Percentiles rank a stretch among this genome's conserved stretches.
phyloP scores from a whole-genome alignment of 176 grass and related monocot species.

The Carex parvula region DNA sequence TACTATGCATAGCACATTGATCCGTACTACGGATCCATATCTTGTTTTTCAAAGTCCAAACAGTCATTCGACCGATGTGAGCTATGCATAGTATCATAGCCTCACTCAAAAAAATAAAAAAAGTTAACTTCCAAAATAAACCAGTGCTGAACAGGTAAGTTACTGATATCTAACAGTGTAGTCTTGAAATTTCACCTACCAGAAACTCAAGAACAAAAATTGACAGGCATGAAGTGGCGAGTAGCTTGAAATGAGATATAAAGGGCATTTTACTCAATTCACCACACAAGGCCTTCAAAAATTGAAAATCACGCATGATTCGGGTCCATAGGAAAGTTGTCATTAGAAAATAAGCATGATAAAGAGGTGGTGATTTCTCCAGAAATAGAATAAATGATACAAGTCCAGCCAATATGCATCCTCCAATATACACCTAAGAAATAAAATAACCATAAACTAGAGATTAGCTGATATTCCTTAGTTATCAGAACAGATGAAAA shows the following conservation, averaged over 20 bases:
- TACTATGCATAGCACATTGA: too few species aligned
- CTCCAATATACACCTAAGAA: slow-evolving; percentile 70
- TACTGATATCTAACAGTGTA: neutral
- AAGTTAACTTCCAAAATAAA: neutral
- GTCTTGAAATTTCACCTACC: slow-evolving; percentile 36
- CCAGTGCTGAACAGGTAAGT: neutral
- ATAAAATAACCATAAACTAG: slow-evolving; percentile 13
- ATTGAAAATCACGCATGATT: slow-evolving; percentile 58
- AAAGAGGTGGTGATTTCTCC: slow-evolving; percentile 86
- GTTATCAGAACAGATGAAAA: neutral
- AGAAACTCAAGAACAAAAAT: slow-evolving; percentile 79
- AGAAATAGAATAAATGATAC: slow-evolving; percentile 60
- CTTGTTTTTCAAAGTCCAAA: too few species aligned
- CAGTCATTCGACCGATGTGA: too few species aligned
- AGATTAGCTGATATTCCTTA: neutral
- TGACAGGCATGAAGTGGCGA: slow-evolving; percentile 47
- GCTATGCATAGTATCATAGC: too few species aligned
- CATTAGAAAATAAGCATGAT: slow-evolving; percentile 84
- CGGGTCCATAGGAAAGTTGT: slow-evolving; percentile 91
- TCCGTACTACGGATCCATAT: too few species aligned
- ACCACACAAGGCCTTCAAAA: slow-evolving; percentile 59
- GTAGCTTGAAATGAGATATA: slow-evolving; percentile 61
- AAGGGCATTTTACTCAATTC: slow-evolving; percentile 51
- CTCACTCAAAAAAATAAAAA: too few species aligned
- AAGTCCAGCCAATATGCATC: slow-evolving; percentile 63